A percentile compares a stretch with the other conserved stretches of the same genome.
Conservation (phyloP, 371 early-diverging fungal genomes). For the Rhizopus stolonifer region DNA sequence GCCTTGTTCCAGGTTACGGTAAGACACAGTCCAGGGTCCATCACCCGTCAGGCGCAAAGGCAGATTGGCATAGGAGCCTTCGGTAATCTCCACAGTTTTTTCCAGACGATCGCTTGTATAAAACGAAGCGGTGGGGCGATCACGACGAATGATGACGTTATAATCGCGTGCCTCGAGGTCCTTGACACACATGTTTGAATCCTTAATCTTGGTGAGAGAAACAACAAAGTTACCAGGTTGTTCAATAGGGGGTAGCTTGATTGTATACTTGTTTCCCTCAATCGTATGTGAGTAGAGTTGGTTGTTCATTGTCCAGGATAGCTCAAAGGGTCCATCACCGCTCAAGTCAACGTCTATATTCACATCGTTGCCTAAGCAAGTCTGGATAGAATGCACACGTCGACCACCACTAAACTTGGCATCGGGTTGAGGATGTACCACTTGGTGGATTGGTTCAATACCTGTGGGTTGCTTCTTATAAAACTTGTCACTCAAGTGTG, state of each 20-base stretch:
- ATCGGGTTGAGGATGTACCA: constrained; percentile 53
- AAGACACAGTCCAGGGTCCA: constrained; percentile 45
- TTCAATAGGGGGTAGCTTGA: constrained; percentile 38
- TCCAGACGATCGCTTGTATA: constrained; percentile 23
- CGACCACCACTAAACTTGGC: constrained; percentile 35
- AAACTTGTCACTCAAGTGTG: constrained; percentile 33
- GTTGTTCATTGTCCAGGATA: constrained; percentile 38
- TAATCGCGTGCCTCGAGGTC: constrained; percentile 46
- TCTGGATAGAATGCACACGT: constrained; percentile 21
- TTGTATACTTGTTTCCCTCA: constrained; percentile 28
- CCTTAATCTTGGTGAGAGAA: constrained; percentile 44
- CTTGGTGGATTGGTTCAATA: constrained; percentile 34
- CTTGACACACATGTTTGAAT: constrained; percentile 44
- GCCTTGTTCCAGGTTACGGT: constrained; percentile 34
- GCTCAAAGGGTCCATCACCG: constrained; percentile 39
- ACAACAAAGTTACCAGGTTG: constrained; percentile 42
- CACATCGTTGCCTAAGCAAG: constrained; percentile 43
- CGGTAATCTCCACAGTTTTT: constrained; percentile 24
- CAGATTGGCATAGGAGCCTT: constrained; percentile 30
- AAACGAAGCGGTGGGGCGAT: constrained; percentile 49
- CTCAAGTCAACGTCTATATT: constrained; percentile 38
- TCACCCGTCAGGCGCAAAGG: constrained; percentile 50
- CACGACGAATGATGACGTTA: constrained; percentile 47
- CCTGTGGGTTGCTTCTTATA: constrained; percentile 38
- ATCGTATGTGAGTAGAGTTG: constrained; percentile 30